These are phyloP conservation scores for Tephrocybe sp. DNA, from an alignment of 768 basidiomycete genomes.

Conservation along the genomic window DNA sequence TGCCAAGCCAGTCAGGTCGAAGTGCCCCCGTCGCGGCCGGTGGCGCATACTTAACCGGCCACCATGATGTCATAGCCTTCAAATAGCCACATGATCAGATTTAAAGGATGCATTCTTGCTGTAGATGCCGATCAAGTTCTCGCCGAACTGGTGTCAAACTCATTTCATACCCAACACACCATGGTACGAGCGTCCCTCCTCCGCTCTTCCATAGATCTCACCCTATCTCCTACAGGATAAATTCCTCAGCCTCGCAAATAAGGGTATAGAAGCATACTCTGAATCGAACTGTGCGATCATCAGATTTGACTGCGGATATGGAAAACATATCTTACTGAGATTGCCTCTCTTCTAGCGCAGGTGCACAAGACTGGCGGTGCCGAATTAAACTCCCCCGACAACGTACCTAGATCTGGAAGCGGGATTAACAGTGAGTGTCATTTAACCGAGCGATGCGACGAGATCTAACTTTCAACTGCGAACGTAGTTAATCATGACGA, in stretches of 20 bases:
- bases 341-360: constrained; percentile 30
- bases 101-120: neutral
- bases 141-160: neutral
- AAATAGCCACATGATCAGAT: neutral
- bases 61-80: too few species aligned
- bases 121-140: neutral
- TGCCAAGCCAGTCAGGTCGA: too few species aligned
- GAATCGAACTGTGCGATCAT: constrained; percentile 42
- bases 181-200: constrained; percentile 6
- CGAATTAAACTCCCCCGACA: constrained; percentile 59
- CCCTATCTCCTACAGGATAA: constrained; percentile 45
- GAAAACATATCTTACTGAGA: constrained; percentile 19
- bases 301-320: constrained; percentile 8
- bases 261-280: constrained; percentile 58
- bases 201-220: neutral
- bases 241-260: constrained; percentile 70
- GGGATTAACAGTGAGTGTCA: constrained; percentile 31
- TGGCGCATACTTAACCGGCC: too few species aligned
- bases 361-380: constrained; percentile 61
- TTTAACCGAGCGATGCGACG: neutral
- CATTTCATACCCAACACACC: constrained; percentile 11
- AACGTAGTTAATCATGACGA: constrained; percentile 61
- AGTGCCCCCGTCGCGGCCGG: constrained; percentile 32
- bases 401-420: constrained; percentile 30
- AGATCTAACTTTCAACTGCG: neutral